Percentiles rank a stretch among this genome's conserved stretches.
These are phyloP conservation scores for Kregervanrija fluxuum DNA, from an alignment of 805 yeast species.

Conservation along the genomic window DNA sequence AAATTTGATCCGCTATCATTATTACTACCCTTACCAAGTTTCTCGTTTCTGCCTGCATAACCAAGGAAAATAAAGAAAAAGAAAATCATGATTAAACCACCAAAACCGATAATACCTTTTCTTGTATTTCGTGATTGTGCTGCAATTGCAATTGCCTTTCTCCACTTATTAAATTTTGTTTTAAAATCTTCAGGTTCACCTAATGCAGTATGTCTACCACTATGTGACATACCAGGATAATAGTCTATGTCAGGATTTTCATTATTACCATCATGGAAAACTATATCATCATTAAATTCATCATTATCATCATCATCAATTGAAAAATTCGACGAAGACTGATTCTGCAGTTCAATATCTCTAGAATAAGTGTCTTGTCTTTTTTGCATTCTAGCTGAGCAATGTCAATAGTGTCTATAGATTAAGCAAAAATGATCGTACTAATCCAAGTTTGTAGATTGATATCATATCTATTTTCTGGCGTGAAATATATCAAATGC, in stretches of 20 bases:
- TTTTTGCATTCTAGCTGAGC: too few species aligned
- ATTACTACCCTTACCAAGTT: background rate
- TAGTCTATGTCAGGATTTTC: slow-evolving; percentile 6
- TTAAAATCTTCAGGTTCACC: slow-evolving; percentile 4
- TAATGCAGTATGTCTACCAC: slow-evolving; percentile 4
- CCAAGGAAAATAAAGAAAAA: slow-evolving; percentile 8
- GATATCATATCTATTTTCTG: too few species aligned
- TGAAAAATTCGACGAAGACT: background rate
- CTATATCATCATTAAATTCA: slow-evolving; percentile 19
- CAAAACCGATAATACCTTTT: slow-evolving; percentile 5
- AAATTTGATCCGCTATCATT: background rate
- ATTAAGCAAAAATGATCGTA: too few species aligned
- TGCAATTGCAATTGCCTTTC: background rate
- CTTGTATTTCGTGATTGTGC: background rate
- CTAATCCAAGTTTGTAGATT: too few species aligned
- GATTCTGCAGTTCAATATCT: slow-evolving; percentile 18
- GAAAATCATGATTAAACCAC: background rate
- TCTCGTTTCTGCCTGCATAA: slow-evolving; percentile 2
- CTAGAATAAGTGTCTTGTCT: background rate
- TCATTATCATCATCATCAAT: slow-evolving; percentile 9
- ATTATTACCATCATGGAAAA: background rate
- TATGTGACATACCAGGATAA: slow-evolving; percentile 6
- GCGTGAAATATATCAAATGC: too few species aligned
- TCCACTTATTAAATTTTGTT: background rate
- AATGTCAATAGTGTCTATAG: too few species aligned